Evolutionary conservation across 2,329 filamentous ascomycete species (phyloP).

Genomic region (Colletotrichum shisoi): DNA sequence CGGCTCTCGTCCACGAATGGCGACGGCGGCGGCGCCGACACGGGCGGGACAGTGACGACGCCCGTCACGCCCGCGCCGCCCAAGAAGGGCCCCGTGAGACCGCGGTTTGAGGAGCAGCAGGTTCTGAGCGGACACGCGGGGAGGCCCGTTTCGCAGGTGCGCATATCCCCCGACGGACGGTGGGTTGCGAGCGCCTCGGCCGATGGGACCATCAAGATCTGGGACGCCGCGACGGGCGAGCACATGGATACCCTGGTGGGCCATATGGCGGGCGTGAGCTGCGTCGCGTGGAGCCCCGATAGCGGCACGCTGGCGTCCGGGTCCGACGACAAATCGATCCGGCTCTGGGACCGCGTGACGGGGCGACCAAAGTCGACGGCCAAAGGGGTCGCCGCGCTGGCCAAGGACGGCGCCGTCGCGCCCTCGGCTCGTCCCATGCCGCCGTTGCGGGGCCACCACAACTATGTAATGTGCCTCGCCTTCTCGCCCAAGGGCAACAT

Average conservation of each 20-base stretch:
- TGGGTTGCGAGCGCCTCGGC: constrained; percentile 92
- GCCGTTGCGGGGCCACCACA: constrained; percentile 85
- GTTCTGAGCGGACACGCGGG: constrained; percentile 79
- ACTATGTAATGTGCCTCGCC: constrained; percentile 91
- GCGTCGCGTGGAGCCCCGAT: constrained; percentile 93
- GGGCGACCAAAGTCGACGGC: constrained; percentile 62
- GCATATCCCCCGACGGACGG: constrained; percentile 87
- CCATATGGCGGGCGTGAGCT: constrained; percentile 90
- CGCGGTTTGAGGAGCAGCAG: constrained; percentile 47
- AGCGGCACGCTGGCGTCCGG: constrained; percentile 87
- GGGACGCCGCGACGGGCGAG: constrained; percentile 79
- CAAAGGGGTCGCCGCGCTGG: constrained; percentile 43
- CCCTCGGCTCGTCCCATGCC: constrained; percentile 51
- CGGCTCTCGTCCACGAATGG: constrained; percentile 43
- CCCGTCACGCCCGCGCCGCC: constrained; percentile 40
- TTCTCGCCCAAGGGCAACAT: constrained; percentile 99
- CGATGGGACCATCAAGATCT: constrained; percentile 90
- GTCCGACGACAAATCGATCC: constrained; percentile 94
- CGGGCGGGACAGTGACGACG: constrained; percentile 42
- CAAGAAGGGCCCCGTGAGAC: constrained; percentile 33
- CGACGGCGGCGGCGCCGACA: constrained; percentile 44
- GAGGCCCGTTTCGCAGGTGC: constrained; percentile 77
- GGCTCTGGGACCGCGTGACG: constrained; percentile 82
- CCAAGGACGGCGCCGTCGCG: constrained; percentile 35
- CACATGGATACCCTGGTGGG: constrained; percentile 90